These are phyloP conservation scores for Colletotrichum musae DNA, from an alignment of 2,329 filamentous ascomycete genomes.

Conservation along the genomic window DNA sequence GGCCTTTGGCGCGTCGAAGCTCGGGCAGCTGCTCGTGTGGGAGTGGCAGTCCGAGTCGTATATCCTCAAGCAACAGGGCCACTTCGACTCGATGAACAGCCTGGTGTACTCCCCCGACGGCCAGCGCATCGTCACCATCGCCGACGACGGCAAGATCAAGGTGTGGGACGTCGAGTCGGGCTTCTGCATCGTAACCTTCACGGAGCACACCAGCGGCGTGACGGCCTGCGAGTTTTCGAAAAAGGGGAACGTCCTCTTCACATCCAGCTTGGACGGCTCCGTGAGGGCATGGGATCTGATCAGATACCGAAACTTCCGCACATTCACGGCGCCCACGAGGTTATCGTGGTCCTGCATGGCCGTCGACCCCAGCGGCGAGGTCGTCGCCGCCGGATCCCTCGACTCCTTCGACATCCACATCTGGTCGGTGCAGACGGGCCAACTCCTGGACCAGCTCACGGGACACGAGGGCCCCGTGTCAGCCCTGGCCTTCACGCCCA, in stretches of 20 bases:
- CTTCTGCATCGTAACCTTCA: slow-evolving; percentile 98
- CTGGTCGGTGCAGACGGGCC: slow-evolving; percentile 98
- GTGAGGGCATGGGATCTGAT: slow-evolving; percentile 97
- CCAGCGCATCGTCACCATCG: slow-evolving; percentile 90
- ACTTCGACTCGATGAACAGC: slow-evolving; percentile 96
- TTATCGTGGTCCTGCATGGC: slow-evolving; percentile 94
- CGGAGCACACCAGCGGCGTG: slow-evolving; percentile 94
- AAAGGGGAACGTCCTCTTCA: slow-evolving; percentile 95
- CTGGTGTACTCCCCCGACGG: slow-evolving; percentile 95
- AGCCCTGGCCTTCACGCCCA: slow-evolving; percentile 88
- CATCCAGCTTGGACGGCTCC: slow-evolving; percentile 93
- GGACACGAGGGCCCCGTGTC: slow-evolving; percentile 97
- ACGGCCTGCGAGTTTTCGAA: slow-evolving; percentile 96
- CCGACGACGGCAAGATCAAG: slow-evolving; percentile 98
- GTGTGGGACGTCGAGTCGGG: slow-evolving; percentile 98
- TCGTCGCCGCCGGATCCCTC: slow-evolving; percentile 93
- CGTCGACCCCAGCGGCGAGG: slow-evolving; percentile 96
- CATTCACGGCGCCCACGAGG: slow-evolving; percentile 93
- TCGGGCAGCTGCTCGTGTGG: slow-evolving; percentile 98
- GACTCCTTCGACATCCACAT: slow-evolving; percentile 98
- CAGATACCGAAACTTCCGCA: slow-evolving; percentile 95
- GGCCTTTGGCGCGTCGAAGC: slow-evolving; percentile 94
- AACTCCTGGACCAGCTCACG: slow-evolving; percentile 89
- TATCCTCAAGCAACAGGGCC: slow-evolving; percentile 97
- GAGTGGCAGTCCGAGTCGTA: slow-evolving; percentile 99